A percentile compares a stretch with the other conserved stretches of the same genome.
phyloP scores from a whole-genome alignment of 2,329 filamentous ascomycete species.

The Teratosphaeria epicoccoides region DNA sequence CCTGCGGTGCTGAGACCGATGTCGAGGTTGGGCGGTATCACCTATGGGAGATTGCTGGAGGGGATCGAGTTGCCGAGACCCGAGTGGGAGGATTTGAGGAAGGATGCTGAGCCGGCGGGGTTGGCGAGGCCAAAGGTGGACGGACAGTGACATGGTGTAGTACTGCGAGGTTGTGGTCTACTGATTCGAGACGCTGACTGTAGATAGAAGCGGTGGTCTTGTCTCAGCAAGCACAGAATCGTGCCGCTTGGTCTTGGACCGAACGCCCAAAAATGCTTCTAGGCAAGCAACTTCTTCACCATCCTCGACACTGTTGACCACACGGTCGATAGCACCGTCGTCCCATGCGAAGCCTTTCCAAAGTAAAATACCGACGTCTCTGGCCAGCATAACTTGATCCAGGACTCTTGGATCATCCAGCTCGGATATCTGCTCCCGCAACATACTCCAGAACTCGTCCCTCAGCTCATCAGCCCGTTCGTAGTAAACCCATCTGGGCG shows the following conservation, averaged over 20 bases:
- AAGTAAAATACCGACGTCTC: slow-evolving; percentile 47
- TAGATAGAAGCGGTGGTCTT: background rate
- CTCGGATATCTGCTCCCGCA: slow-evolving; percentile 28
- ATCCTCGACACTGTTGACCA: slow-evolving; percentile 43
- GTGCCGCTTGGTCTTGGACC: background rate
- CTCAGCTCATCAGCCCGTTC: slow-evolving; percentile 35
- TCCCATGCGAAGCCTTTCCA: slow-evolving; percentile 49
- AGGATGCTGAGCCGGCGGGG: slow-evolving; percentile 44
- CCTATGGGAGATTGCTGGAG: slow-evolving; percentile 62
- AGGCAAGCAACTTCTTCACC: slow-evolving; percentile 44
- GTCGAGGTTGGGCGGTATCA: slow-evolving; percentile 72
- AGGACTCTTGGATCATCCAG: slow-evolving; percentile 23
- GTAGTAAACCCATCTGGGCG: slow-evolving; percentile 32
- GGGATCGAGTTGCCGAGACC: slow-evolving; percentile 60
- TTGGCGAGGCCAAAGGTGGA: slow-evolving; percentile 40
- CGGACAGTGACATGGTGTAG: slow-evolving; percentile 27
- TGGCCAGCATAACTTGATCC: slow-evolving; percentile 34
- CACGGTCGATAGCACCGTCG: slow-evolving; percentile 47
- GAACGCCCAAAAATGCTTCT: slow-evolving; percentile 27
- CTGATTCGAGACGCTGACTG: background rate
- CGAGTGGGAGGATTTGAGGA: slow-evolving; percentile 37
- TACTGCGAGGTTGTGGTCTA: too few relatives aligned
- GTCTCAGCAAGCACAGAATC: background rate
- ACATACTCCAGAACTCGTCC: slow-evolving; percentile 39
- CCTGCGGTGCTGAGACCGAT: slow-evolving; percentile 64